Base-by-base conservation (phyloP, 371 early-diverging fungal genomes). In the Lichtheimia ornata region DNA sequence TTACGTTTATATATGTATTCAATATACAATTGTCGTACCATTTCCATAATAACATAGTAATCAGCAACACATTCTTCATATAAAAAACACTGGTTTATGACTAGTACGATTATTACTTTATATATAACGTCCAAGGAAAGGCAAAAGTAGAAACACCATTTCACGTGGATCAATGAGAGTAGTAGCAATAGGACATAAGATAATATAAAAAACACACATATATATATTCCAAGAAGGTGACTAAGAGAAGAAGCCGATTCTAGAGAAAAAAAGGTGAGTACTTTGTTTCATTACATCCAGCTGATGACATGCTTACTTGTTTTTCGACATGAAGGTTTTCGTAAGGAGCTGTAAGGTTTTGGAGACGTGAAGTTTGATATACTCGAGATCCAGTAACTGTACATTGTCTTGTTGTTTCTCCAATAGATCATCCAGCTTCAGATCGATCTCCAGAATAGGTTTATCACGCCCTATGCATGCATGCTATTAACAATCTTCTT, bases 381-480 rank as follows among this genome's bases (percentile, higher is more conserved):
- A 97, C 76, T 96, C 96, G 11, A 96, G 82, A 70, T 97, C 97
- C 53, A 97, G 73, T 30, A 89, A 69, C 56, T 89, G 81, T 0
- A 94, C 89, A 59, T 93, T 93, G 64, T 92, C 90, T 78, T 94
- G 94, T 88, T 97, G 94, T 88, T 94, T 94, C 72, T 94, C 95
- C 50, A 96, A 77, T 64, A 96, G 73, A 72, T 96, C 97, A 68
- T 97, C 97, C 25, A 97, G 79, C 61, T 94, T 92, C 67, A 97
- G 80, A 73, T 95, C 95, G 94, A 97, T 95, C 74, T 95, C 94
- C 60, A 97, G 70, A 55, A 97, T 94, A 0, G 97, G 89, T 66
- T 93, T 93, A 42, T 96, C 96, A n/a, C 97, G 85, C 17, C 80
- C 91, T 67, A 30, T 35, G n/a, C n/a, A 30, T 35, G n/a, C n/a